Base-by-base conservation (phyloP, 179 eudicot genomes). In the Beta macrorhiza region DNA sequence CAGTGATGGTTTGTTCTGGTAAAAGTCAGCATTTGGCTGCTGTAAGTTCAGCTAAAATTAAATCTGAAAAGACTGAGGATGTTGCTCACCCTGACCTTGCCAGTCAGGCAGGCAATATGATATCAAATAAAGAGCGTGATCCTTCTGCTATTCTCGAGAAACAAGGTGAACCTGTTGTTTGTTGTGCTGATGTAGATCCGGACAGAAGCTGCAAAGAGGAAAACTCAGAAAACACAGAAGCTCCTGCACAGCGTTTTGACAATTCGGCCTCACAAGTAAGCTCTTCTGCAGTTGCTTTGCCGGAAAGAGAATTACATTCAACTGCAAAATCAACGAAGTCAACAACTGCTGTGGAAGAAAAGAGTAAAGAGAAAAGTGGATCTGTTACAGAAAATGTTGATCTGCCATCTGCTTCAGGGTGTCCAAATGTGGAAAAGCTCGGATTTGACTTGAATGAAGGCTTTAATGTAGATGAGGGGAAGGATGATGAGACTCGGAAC, bases 391-490 rank as follows among this genome's bases (percentile, higher is more conserved):
- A 73, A 17, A 74, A 73, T 74, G 80, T 62, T 74, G 77, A 72
- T 80, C 42, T 82, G 32, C 85, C 87, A 42, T 74, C 83, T 8
- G 47, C 85, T 78, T 71, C 85, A 51, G 80, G 77, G 7, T 82
- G 80, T 76, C 64, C 90, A 61, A 91, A 82, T 74, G 29, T 20
- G 4, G 86, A 74, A 80, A 94, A 90, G 84, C 82, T 90, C 76
- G 87, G 86, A 59, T 96, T 96, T 85, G 99, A 96, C 85, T 85
- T 96, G 84, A 96, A 96, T 85, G 98, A 96, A 89, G 98, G 97
- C 29, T 82, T 96, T 22, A 73, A 78, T 68, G 79, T 81, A 63
- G 99, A 96, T 78, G 99, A 94, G 62, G 91, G 91, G 55, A 89
- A 67, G 58, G 73, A 76, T 52, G 88, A 75, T n/a, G 93, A 90